These are phyloP conservation scores for Trypanosoma avium DNA, from an alignment of 208 protist species.

Conservation along the genomic window DNA sequence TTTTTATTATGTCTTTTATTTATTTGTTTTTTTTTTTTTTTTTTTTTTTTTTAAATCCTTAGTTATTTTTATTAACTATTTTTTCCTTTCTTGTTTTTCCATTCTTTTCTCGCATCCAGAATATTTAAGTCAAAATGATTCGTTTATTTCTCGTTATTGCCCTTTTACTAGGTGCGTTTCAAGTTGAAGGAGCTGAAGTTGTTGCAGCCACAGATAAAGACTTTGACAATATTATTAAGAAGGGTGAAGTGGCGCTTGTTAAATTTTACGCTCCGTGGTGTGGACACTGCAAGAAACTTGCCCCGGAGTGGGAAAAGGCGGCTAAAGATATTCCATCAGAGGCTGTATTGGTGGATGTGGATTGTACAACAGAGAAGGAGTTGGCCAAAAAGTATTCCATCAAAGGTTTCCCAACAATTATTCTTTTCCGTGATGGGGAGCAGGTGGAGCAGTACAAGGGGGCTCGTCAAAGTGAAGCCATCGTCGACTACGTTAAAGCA, in stretches of 20 bases:
- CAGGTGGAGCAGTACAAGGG: constrained; percentile 62
- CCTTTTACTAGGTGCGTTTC: constrained; percentile 16
- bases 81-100: constrained; percentile 18
- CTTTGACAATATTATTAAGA: constrained; percentile 61
- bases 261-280: constrained; percentile 97
- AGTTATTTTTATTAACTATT: neutral
- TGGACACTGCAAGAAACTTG: constrained; percentile 94
- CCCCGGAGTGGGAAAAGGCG: constrained; percentile 83
- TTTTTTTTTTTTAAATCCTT: constrained; percentile 12
- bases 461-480: constrained; percentile 49
- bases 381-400: constrained; percentile 59
- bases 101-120: constrained; percentile 10
- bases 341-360: constrained; percentile 70
- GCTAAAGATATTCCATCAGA: constrained; percentile 48
- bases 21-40: neutral
- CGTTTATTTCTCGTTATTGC: constrained; percentile 27
- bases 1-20: neutral
- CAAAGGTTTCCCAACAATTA: constrained; percentile 81
- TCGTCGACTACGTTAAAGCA: constrained; percentile 63
- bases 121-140: constrained; percentile 15
- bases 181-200: constrained; percentile 44
- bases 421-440: constrained; percentile 80
- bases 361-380: constrained; percentile 79
- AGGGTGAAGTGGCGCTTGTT: constrained; percentile 62
- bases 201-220: constrained; percentile 50